Evolutionary conservation across 2,329 filamentous ascomycete genomes (phyloP), one percentile per base, ranked within the genome.

Genomic region (Venturia asperata): DNA sequence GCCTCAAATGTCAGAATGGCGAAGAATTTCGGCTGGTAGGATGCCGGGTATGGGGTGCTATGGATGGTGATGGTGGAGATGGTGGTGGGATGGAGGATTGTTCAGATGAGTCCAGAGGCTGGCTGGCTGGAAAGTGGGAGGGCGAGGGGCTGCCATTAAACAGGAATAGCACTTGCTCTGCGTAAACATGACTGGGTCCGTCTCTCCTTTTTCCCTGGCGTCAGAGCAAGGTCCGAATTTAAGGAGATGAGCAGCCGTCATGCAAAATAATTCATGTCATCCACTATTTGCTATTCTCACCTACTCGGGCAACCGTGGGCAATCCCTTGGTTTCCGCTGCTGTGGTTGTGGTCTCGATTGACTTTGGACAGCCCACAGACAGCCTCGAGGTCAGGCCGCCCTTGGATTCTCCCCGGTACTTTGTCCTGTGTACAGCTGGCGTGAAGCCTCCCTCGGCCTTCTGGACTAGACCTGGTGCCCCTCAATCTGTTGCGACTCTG

Each of bases 221-320:
- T 52, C 47, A n/a, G 42, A 27, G 52, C 52, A 58, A 58, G 52
- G 52, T 58, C 30, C 52, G 37, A 37, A 37, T 21, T 13, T 58
- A 10, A 13, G 52, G 52, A 37, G 52, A 58, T 58, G 27, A 34
- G 47, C 47, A 15, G 45, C 45, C 19, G 47, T 52, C n/a, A 52
- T 52, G 47, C 47, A 24, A 15, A 58, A 15, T 47, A 58, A 15
- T 47, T 47, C 45, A 47, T 47, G 45, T 17, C 21, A 47, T 47
- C 7, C 19, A 19, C 19, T 47, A 3, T n/a, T n/a, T 47, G 17
- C 15, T 47, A 47, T 41, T 10, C 4, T 41, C 15, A 15, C 39
- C 10, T 15, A 21, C 21, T 52, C 21, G 13, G 24, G 47, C 7
- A 52, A 27, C 11, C 24, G 13, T 19, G 24, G 27, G 10, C n/a